Evolutionary conservation across 768 basidiomycete genomes (phyloP).

Genomic region (Pleurotus pulmonarius): DNA sequence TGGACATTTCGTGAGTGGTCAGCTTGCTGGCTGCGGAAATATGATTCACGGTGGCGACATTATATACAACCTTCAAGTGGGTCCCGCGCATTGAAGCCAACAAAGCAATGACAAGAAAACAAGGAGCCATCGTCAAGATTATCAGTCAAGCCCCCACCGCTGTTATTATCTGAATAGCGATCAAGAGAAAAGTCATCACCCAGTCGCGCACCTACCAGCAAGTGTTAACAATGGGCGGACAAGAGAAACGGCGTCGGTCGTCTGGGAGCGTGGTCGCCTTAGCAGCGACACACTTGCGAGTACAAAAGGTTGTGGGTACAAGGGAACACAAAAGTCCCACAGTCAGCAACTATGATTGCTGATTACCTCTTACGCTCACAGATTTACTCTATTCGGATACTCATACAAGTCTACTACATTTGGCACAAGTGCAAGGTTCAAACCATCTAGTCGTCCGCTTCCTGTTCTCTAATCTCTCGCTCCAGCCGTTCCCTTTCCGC

Average conservation of each 20-base stretch:
- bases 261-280: slow-evolving; percentile 1
- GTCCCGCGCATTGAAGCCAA: slow-evolving; percentile 4
- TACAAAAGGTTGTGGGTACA: not conserved
- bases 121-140: slow-evolving; percentile 3
- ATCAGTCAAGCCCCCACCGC: not conserved
- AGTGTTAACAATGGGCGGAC: not conserved
- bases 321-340: not conserved
- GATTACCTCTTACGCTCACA: not conserved
- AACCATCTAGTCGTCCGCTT: slow-evolving; percentile 36
- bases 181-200: not conserved
- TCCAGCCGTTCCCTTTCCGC: slow-evolving; percentile 78
- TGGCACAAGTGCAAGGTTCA: not conserved
- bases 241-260: slow-evolving; percentile 1
- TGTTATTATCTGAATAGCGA: slow-evolving; percentile 4
- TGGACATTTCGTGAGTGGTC: slow-evolving; percentile 4
- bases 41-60: not conserved
- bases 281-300: not conserved
- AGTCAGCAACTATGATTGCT: not conserved
- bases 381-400: not conserved
- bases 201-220: not conserved
- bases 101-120: slow-evolving; percentile 4
- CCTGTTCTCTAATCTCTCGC: slow-evolving; percentile 69
- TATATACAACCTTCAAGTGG: slow-evolving; percentile 6
- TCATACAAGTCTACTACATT: not conserved
- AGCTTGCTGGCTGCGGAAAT: slow-evolving; percentile 5